phyloP scores from a whole-genome alignment of 1,139 yeast species.

The Zygoascus hellenicus region DNA sequence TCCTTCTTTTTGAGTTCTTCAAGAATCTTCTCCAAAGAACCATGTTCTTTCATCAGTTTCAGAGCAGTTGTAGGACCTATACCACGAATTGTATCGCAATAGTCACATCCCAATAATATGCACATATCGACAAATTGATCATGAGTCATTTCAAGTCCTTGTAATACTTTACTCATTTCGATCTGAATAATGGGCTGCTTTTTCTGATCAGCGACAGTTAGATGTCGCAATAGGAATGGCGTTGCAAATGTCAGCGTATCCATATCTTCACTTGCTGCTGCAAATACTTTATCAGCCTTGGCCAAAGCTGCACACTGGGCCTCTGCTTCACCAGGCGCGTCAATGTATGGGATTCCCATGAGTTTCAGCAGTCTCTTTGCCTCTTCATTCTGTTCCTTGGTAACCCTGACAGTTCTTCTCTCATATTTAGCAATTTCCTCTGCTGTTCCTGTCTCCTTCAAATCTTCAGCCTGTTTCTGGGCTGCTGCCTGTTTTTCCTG shows the following conservation, averaged over 20 bases:
- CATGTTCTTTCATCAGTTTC: constrained; percentile 81
- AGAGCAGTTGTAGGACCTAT: constrained; percentile 94
- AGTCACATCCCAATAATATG: constrained; percentile 92
- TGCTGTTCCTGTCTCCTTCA: constrained; percentile 73
- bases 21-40: constrained; percentile 70
- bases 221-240: constrained; percentile 74
- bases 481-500: constrained; percentile 79
- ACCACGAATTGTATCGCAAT: constrained; percentile 91
- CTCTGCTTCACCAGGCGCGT: constrained; percentile 98
- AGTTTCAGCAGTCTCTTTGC: constrained; percentile 71
- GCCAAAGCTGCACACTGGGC: constrained; percentile 97
- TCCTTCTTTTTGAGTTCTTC: constrained; percentile 54
- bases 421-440: constrained; percentile 75
- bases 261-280: constrained; percentile 99
- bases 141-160: constrained; percentile 66
- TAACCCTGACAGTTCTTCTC: constrained; percentile 81
- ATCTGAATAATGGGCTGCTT: constrained; percentile 90
- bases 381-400: constrained; percentile 88
- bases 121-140: constrained; percentile 84
- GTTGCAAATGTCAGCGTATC: constrained; percentile 92
- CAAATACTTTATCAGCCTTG: constrained; percentile 75
- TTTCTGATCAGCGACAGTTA: constrained; percentile 90
- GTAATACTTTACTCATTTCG: constrained; percentile 59
- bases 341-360: constrained; percentile 93
- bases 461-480: constrained; percentile 59